A percentile compares a stretch with the other conserved stretches of the same genome.
Evolutionary conservation across 78 protist species (phyloP).

Genomic region (Dictyostelium purpureum): DNA sequence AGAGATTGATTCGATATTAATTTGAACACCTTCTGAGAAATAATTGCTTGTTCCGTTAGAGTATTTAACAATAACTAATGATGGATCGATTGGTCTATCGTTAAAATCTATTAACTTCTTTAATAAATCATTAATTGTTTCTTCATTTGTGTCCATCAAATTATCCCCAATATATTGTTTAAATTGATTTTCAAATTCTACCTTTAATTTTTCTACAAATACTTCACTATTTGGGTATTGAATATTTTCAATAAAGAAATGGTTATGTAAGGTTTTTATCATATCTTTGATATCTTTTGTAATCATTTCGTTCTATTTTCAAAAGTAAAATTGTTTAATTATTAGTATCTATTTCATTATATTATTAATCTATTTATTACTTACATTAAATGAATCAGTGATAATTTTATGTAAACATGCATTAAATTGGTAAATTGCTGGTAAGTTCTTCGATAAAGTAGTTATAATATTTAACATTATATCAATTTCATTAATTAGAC

Average conservation of each 20-base stretch:
- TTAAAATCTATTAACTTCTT: conserved; percentile 26
- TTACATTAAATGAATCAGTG: conserved; percentile 11
- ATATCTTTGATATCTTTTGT: not conserved
- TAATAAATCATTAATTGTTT: not conserved
- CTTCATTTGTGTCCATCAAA: not conserved
- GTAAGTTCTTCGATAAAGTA: not conserved
- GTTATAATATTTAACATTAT: conserved; percentile 1
- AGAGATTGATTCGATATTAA: conserved; percentile 5
- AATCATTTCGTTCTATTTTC: not conserved
- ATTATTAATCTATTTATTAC: not conserved
- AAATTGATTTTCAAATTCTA: conserved; percentile 28
- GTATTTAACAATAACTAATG: not conserved
- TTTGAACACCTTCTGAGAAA: not conserved
- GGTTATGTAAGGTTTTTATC: conserved; percentile 5
- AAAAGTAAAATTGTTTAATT: not conserved
- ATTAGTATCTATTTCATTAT: not conserved
- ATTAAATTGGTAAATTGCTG: conserved; percentile 54
- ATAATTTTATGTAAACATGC: conserved; percentile 2
- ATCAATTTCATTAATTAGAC: conserved; percentile 65
- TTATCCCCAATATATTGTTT: not conserved
- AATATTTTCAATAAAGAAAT: not conserved
- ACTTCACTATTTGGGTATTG: not conserved
- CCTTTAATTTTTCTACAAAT: not conserved
- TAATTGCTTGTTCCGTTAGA: not conserved
- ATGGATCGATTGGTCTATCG: not conserved